Percentiles rank a stretch among this genome's conserved stretches.
These are phyloP conservation scores for Suhomyces sp. DNA, from an alignment of 805 yeast species.

Conservation along the genomic window DNA sequence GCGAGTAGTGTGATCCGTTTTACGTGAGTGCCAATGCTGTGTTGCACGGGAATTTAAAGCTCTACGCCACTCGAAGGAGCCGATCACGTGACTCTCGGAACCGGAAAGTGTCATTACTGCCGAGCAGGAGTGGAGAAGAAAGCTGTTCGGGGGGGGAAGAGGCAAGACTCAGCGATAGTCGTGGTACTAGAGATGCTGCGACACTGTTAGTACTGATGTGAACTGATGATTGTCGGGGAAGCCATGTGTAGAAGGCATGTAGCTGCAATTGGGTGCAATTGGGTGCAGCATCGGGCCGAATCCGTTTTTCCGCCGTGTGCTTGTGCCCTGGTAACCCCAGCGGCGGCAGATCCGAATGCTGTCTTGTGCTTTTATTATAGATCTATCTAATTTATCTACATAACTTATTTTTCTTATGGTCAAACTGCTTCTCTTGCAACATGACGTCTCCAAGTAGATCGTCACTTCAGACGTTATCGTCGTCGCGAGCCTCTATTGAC, in stretches of 20 bases:
- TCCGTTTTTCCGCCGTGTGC: background rate
- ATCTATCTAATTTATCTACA: background rate
- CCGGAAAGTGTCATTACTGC: background rate
- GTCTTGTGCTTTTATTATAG: background rate
- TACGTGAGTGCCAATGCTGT: background rate
- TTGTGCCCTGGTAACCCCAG: background rate
- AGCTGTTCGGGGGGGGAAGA: background rate
- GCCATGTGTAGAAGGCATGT: background rate
- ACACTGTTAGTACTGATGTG: background rate
- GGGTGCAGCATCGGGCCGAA: background rate
- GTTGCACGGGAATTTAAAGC: background rate
- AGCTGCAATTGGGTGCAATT: background rate
- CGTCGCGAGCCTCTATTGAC: background rate
- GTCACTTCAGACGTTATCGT: background rate
- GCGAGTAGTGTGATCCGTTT: background rate
- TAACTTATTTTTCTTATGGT: background rate
- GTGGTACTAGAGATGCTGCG: background rate
- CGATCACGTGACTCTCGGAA: background rate
- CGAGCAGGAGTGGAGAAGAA: background rate
- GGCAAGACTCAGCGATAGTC: background rate
- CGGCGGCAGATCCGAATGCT: background rate
- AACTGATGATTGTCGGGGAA: background rate
- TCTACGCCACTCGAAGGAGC: background rate
- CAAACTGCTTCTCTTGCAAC: background rate
- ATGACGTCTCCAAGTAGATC: background rate